A percentile compares a stretch with the other conserved stretches of the same genome.
Conservation (phyloP, 1,284 basidiomycete genomes). For the Microbotryum silenes-acaulis region DNA sequence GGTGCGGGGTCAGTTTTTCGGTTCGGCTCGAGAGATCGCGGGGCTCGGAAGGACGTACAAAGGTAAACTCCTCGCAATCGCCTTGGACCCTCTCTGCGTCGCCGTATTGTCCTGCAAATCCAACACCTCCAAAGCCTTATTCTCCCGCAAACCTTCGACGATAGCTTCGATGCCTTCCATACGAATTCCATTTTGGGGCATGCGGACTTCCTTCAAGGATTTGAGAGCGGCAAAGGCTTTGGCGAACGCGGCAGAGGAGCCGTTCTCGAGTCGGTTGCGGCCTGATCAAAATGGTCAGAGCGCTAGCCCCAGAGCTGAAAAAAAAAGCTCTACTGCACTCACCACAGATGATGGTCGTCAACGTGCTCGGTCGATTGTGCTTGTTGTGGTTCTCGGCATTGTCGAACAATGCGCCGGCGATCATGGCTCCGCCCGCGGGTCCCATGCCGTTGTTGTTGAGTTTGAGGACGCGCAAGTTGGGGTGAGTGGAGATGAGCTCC, state of each 20-base stretch:
- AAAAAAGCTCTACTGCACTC: background rate
- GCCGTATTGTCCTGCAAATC: conserved; percentile 97
- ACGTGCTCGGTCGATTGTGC: conserved; percentile 56
- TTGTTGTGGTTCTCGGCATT: conserved; percentile 64
- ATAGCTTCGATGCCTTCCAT: conserved; percentile 86
- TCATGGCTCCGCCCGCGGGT: conserved; percentile 75
- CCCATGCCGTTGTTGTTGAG: conserved; percentile 98
- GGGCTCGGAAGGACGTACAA: conserved; percentile 32
- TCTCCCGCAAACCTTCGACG: conserved; percentile 64
- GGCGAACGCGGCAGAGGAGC: conserved; percentile 74
- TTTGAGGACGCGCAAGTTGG: conserved; percentile 69
- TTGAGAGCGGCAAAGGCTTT: conserved; percentile 77
- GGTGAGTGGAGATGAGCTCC: conserved; percentile 58
- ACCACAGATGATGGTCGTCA: conserved; percentile 82
- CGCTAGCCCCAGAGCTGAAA: too few relatives aligned
- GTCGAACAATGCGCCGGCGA: conserved; percentile 73
- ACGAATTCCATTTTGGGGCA: conserved; percentile 96
- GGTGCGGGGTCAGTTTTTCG: too few relatives aligned
- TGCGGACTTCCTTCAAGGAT: conserved; percentile 71
- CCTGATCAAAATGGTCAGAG: conserved; percentile 6
- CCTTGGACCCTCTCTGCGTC: conserved; percentile 61
- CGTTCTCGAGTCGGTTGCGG: conserved; percentile 88
- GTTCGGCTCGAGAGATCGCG: too few relatives aligned
- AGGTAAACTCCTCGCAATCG: conserved; percentile 63
- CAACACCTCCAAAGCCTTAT: conserved; percentile 61